Conservation (phyloP, 2,329 filamentous ascomycete genomes). For the Acrocalymma vagum region DNA sequence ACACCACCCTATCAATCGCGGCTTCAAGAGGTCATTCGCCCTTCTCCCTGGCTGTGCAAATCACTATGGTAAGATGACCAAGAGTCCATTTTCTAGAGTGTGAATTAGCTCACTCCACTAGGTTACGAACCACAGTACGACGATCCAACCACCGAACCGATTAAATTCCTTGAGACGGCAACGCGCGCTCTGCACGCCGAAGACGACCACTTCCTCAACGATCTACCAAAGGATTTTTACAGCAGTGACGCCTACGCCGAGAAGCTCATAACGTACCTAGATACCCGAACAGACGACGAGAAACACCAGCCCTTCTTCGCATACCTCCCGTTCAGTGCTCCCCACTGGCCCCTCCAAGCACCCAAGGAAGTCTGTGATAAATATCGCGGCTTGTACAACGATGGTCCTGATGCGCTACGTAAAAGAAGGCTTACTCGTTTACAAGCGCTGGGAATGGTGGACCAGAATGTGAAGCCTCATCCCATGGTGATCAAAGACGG, state of each 20-base stretch:
- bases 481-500: background rate
- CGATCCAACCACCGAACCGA: constrained; percentile 1
- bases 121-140: constrained; percentile 40
- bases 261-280: constrained; percentile 36
- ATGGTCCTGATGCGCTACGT: constrained; percentile 33
- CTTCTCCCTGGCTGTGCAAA: constrained; percentile 30
- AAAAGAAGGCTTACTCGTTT: constrained; percentile 25
- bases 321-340: constrained; percentile 38
- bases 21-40: constrained; percentile 16
- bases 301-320: constrained; percentile 36
- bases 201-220: background rate
- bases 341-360: constrained; percentile 42
- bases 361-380: constrained; percentile 26
- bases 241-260: constrained; percentile 39
- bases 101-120: too few relatives aligned
- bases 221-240: constrained; percentile 36
- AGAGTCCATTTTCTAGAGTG: too few relatives aligned
- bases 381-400: constrained; percentile 32
- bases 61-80: too few relatives aligned
- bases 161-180: constrained; percentile 4
- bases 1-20: constrained; percentile 10
- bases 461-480: constrained; percentile 6
- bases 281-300: constrained; percentile 25
- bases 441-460: constrained; percentile 25
- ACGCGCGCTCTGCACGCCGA: constrained; percentile 6